These are phyloP conservation scores for Fusarium siculi DNA, from an alignment of 2,329 filamentous ascomycete species.

Conservation along the genomic window DNA sequence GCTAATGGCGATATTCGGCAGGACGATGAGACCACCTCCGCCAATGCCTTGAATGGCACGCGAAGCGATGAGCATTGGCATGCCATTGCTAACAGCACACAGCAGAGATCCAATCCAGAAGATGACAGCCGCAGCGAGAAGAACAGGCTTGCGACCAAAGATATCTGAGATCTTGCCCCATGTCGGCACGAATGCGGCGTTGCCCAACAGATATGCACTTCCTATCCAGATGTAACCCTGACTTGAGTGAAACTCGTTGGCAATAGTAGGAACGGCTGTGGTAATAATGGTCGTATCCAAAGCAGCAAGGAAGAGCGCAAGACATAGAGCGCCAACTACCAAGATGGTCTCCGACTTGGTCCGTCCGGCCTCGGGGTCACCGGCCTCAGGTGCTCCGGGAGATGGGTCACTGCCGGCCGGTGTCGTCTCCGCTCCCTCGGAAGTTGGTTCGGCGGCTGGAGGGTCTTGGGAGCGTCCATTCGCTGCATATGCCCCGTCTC, in stretches of 20 bases:
- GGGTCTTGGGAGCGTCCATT: background rate
- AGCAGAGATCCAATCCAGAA: constrained; percentile 67
- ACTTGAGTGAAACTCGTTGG: constrained; percentile 70
- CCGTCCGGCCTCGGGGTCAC: constrained; percentile 50
- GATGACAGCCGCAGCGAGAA: constrained; percentile 61
- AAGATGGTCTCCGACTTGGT: constrained; percentile 53
- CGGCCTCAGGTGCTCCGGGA: constrained; percentile 16
- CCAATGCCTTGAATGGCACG: constrained; percentile 68
- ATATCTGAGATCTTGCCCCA: constrained; percentile 74
- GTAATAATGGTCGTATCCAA: constrained; percentile 72
- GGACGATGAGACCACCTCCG: constrained; percentile 66
- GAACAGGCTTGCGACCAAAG: constrained; percentile 66
- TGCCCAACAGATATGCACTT: constrained; percentile 76
- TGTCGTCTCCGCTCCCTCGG: constrained; percentile 16
- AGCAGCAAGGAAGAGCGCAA: constrained; percentile 63
- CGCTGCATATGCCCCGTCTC: constrained; percentile 27
- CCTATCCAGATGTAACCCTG: constrained; percentile 83
- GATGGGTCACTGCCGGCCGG: constrained; percentile 16
- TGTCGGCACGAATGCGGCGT: constrained; percentile 72
- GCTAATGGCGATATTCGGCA: constrained; percentile 68
- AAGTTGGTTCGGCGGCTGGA: constrained; percentile 10
- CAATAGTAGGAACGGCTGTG: constrained; percentile 74
- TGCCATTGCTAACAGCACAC: constrained; percentile 61
- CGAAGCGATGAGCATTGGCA: constrained; percentile 64
- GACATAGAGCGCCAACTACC: constrained; percentile 55